Evolutionary conservation across 2,329 filamentous ascomycete species (phyloP), one percentile per base, ranked within the genome.

Genomic region (Albophoma yamanashiensis): DNA sequence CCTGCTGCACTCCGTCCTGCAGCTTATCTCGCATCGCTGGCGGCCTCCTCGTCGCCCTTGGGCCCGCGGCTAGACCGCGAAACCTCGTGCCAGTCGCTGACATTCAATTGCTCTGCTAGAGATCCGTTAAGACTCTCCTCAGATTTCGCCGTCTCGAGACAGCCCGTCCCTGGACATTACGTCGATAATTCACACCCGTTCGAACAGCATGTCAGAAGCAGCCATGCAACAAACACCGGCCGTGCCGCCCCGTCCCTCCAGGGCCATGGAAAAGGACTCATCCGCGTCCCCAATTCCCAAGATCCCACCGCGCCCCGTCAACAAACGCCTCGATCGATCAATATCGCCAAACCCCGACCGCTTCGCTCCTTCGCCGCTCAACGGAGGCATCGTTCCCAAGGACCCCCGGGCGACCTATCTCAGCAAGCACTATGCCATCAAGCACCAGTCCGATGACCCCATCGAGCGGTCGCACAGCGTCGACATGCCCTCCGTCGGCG

Each of bases 281-380:
- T 66, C 73, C 34, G 56, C 67, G 7, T 66, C 62, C 58, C 59
- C 67, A 52, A 75, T 84, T 50, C 92, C 92, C 62, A 84, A 83
- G 69, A 82, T 96, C 56, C 92, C 92, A 64, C 89, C 91, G 63
- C 89, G 92, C 63, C 92, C 92, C 5, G 65, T 72, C 58, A 85
- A 85, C 55, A 87, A 87, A 71, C 89, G 88, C 55, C 70, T 85
- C 67, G 87, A 91, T 65, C 89, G 91, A 73, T 90, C 91, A 38
- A 73, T 87, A 63, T 96, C 91, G 59, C 91, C 91, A 52, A 83
- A 85, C 66, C 85, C 87, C 66, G 88, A 91, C 67, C 87, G 87
- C 67, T 96, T 89, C 72, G 89, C 91, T 42, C 91, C 85, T 57
- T 96, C 92, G 58, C 93, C 93, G 11, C 79, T 97, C 68, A 94